Evolutionary conservation across 768 basidiomycete species (phyloP), one percentile per base, ranked within the genome.

Genomic region (Dentipellis sp.): DNA sequence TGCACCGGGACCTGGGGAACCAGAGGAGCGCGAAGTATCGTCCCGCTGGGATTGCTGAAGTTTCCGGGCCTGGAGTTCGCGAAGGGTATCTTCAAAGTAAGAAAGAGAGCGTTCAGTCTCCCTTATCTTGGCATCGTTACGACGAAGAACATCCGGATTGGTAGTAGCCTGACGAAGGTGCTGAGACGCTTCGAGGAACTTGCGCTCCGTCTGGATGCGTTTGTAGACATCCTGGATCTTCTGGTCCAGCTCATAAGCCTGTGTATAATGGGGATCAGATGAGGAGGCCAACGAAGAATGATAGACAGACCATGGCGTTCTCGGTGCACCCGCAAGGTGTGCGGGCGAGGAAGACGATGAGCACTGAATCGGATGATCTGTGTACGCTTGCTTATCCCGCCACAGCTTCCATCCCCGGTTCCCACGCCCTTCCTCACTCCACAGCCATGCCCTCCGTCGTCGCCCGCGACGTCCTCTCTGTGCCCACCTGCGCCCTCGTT

Each of bases 221-320:
- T 82, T 86, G 74, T 86, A 82, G 65, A 94, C 84, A 71, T 92
- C 90, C 69, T 86, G 84, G 69, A 94, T 92, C 82, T 94, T 94
- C 81, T 85, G 84, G 82, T 93, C 91, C 73, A 92, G 76, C 73
- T 90, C 86, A 66, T 67, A 64, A 63, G 68, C 64, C 70, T 71
- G 58, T 48, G 29, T 12, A 29, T 50, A 49, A 34, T n/a, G 58
- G 35, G 45, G 35, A 14, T 36, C 19, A 36, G 53, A 36, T 22
- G 57, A 52, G 42, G 54, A 58, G 59, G 29, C 3, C 29, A 45
- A 38, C 47, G 48, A 16, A 16, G 10, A 10, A 23, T 16, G 29
- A 19, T n/a, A 38, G 35, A 38, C n/a, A 36, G 12, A 35, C 51
- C 51, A 52, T 52, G 35, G 29, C 51, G 29, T 29, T 29, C 29